Evolutionary conservation across 129 eudicot species (phyloP), one percentile per base, ranked within the genome.

Genomic region (Arctium lappa): DNA sequence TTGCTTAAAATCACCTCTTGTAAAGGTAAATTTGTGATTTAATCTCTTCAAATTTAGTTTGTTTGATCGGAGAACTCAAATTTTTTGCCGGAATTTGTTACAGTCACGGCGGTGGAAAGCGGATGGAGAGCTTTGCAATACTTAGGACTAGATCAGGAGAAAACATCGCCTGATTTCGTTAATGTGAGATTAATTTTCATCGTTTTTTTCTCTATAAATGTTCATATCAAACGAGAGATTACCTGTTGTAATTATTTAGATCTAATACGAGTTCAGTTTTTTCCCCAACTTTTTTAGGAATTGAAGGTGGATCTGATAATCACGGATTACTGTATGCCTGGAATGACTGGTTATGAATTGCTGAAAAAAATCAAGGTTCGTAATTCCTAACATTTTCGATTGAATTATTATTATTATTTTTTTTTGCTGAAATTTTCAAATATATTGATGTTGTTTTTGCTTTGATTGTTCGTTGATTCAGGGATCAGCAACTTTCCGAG

Each of bases 311-410:
- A 95, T 91, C 84, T 95, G 88, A 91, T 95, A 69, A 91, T 95
- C 36, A 94, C 98, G 0, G 98, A 94, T 77, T 92, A 94, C 50
- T 94, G 96, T 78, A 94, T 94, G 98, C 98, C 98, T 79, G 98
- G 97, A 77, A 95, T 95, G 98, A 95, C 94, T 77, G 98, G 98
- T 39, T 95, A 92, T 69, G 97, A 95, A 78, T 86, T 95, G 88
- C 97, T 95, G 46, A 95, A 95, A 72, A 92, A 88, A 69, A 92
- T 95, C 12, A 95, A 95, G 98, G 98, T 94, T 75, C 3, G 46
- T 74, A 36, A 40, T 62, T 46, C 38, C 22, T 38, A 32, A 18
- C n/a, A 22, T 74, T 22, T 34, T 39, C 37, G 39, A 29, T 40
- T 34, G 40, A n/a, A 27, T 30, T 22, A 22, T 22, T 22, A 22